These are phyloP conservation scores for Pichia pseudocactophila DNA, from an alignment of 805 yeast species.

Conservation along the genomic window DNA sequence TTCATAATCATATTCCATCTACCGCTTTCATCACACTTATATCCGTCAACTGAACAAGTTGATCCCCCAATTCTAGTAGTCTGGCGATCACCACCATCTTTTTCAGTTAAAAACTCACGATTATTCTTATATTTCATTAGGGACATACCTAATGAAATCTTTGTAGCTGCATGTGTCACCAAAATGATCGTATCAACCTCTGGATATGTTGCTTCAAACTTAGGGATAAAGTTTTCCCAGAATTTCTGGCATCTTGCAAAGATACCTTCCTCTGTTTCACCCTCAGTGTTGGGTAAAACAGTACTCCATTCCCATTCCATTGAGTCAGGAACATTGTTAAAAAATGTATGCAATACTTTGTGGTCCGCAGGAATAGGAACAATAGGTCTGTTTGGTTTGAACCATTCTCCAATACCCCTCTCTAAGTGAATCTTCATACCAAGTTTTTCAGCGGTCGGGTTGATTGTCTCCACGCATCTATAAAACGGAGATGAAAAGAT, in stretches of 20 bases:
- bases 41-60: conserved; percentile 76
- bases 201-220: conserved; percentile 50
- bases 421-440: conserved; percentile 59
- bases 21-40: conserved; percentile 22
- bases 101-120: conserved; percentile 42
- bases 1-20: conserved; percentile 59
- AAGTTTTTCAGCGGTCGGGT: conserved; percentile 55
- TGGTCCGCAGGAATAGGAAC: conserved; percentile 63
- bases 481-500: conserved; percentile 80
- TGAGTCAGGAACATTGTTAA: conserved; percentile 37
- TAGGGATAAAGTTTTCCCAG: conserved; percentile 47
- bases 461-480: conserved; percentile 76
- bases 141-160: conserved; percentile 79
- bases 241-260: conserved; percentile 51
- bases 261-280: conserved; percentile 71
- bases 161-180: conserved; percentile 91
- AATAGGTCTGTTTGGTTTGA: conserved; percentile 53
- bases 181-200: conserved; percentile 53
- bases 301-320: conserved; percentile 39
- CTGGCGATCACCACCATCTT: conserved; percentile 32
- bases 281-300: conserved; percentile 50
- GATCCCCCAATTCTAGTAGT: conserved; percentile 53
- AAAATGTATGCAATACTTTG: conserved; percentile 41
- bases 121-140: conserved; percentile 45
- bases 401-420: conserved; percentile 90